These are phyloP conservation scores for Pueraria montana DNA, from an alignment of 306 rosid genomes.

Conservation along the genomic window DNA sequence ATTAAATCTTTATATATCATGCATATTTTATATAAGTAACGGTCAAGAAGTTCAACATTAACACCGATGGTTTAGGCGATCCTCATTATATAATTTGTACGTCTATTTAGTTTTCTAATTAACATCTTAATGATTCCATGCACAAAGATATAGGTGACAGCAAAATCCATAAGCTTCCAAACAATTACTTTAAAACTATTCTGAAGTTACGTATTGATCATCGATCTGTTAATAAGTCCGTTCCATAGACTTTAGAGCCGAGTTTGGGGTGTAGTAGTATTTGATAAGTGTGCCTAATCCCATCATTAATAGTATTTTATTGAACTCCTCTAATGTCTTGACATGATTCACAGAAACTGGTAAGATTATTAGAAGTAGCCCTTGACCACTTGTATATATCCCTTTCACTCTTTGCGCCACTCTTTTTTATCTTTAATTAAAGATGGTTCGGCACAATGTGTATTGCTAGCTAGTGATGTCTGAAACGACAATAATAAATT, in stretches of 20 bases:
- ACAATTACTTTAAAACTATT: constrained; percentile 13
- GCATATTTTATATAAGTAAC: not conserved
- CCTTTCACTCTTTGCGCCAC: not conserved
- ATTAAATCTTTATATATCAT: not conserved
- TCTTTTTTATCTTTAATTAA: not conserved
- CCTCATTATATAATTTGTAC: not conserved
- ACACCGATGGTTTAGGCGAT: not conserved
- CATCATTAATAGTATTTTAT: not conserved
- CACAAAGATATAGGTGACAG: constrained; percentile 32
- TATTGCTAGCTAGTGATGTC: not conserved
- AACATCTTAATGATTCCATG: constrained; percentile 19
- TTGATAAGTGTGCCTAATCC: not conserved
- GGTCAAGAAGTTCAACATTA: constrained; percentile 27
- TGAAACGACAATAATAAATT: constrained; percentile 4
- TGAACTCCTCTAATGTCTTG: not conserved
- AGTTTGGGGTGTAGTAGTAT: too few relatives aligned
- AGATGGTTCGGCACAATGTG: not conserved
- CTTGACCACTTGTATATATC: not conserved
- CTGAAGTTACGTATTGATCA: not conserved
- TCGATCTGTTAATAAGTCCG: not conserved
- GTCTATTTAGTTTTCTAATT: constrained; percentile 4
- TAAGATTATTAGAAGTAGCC: constrained; percentile 4
- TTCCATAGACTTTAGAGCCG: not conserved
- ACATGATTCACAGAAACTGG: not conserved
- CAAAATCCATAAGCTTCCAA: constrained; percentile 31